Conservation (phyloP, 1,284 basidiomycete genomes). For the Sporisorium scitamineum region DNA sequence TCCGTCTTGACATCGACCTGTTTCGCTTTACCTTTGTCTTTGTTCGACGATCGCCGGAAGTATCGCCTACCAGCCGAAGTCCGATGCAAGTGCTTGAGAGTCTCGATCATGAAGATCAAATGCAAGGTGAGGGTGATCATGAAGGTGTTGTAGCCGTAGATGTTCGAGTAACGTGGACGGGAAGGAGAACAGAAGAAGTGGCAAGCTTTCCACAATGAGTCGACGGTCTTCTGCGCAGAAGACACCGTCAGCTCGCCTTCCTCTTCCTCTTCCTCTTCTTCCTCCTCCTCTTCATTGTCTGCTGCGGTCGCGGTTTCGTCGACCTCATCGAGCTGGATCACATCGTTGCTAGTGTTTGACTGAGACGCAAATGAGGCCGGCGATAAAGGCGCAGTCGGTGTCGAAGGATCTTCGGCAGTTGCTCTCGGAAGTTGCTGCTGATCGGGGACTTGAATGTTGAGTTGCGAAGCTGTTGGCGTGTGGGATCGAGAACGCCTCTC, state of each 20-base stretch:
- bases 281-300: conserved; percentile 3
- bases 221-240: conserved; percentile 21
- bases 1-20: neutral
- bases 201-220: conserved; percentile 32
- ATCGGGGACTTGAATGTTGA: neutral
- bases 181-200: conserved; percentile 31
- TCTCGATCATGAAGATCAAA: conserved; percentile 29
- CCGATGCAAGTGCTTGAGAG: conserved; percentile 31
- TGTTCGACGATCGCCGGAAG: neutral
- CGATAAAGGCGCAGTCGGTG: neutral
- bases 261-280: conserved; percentile 14
- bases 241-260: conserved; percentile 21
- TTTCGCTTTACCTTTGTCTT: conserved; percentile 1
- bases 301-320: neutral
- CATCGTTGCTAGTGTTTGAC: neutral
- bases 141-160: conserved; percentile 47
- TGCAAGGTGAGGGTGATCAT: conserved; percentile 34
- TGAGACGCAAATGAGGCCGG: neutral
- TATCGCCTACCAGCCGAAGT: neutral
- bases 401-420: neutral
- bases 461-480: conserved; percentile 1
- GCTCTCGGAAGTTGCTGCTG: neutral
- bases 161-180: conserved; percentile 23
- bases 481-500: conserved; percentile 4
- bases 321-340: neutral